Percentiles rank a stretch among this genome's conserved stretches.
Evolutionary conservation across 306 rosid genomes (phyloP).

Genomic region (Phaseolus lunatus): DNA sequence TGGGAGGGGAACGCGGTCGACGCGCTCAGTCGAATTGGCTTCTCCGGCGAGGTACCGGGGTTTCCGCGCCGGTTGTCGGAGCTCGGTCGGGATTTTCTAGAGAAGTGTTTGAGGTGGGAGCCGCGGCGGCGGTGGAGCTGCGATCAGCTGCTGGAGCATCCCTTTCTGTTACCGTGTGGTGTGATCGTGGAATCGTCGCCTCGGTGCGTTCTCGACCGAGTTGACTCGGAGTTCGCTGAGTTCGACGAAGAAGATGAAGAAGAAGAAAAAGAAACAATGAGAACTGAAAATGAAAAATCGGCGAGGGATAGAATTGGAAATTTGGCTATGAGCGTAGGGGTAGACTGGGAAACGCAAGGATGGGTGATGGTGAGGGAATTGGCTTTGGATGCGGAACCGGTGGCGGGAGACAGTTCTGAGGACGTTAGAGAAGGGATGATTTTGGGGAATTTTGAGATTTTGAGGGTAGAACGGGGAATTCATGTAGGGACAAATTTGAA

Average conservation of each 20-base stretch:
- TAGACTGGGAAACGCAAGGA: constrained; percentile 63
- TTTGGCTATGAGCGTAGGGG: constrained; percentile 46
- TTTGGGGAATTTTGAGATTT: constrained; percentile 25
- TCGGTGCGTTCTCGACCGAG: constrained; percentile 73
- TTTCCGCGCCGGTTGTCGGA: constrained; percentile 59
- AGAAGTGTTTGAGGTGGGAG: constrained; percentile 64
- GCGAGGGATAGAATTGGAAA: constrained; percentile 51
- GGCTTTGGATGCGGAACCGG: constrained; percentile 21
- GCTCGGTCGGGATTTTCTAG: constrained; percentile 61
- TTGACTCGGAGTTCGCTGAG: constrained; percentile 45
- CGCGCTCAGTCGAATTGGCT: constrained; percentile 63
- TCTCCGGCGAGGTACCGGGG: constrained; percentile 54
- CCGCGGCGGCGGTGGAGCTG: constrained; percentile 67
- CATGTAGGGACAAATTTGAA: not conserved
- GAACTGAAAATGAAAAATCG: not conserved
- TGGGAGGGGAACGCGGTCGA: constrained; percentile 66
- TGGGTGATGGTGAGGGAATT: constrained; percentile 62
- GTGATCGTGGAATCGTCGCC: constrained; percentile 58
- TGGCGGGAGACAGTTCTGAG: constrained; percentile 19
- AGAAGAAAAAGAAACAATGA: constrained; percentile 28
- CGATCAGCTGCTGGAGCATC: constrained; percentile 74
- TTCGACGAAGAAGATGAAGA: constrained; percentile 19
- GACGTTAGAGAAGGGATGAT: constrained; percentile 29
- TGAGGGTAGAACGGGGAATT: constrained; percentile 23
- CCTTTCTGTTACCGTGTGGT: constrained; percentile 48